A percentile compares a stretch with the other conserved stretches of the same genome.
phyloP scores from a whole-genome alignment of 371 early-diverging fungal genomes.

The Umbelopsis sp. region DNA sequence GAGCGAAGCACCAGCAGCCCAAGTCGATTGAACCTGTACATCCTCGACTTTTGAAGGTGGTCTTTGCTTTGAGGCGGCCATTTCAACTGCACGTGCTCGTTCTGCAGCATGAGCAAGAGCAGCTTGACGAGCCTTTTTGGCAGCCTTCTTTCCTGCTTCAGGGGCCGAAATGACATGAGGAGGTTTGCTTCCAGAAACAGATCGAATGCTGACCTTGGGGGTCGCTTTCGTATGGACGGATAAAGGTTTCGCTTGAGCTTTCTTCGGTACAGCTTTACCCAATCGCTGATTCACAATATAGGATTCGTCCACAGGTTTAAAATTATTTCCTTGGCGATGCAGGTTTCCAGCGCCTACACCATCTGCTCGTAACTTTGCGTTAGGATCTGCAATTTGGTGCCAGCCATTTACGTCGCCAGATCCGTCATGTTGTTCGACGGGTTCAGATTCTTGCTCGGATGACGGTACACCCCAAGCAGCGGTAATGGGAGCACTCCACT shows the following conservation, averaged over 20 bases:
- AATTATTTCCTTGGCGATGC: constrained; percentile 50
- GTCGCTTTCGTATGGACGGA: background rate
- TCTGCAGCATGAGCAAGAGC: background rate
- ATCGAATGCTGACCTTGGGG: constrained; percentile 3
- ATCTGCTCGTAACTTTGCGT: constrained; percentile 35
- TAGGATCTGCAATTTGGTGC: constrained; percentile 46
- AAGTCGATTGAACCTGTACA: background rate
- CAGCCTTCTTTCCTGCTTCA: constrained; percentile 1
- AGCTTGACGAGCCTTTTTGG: constrained; percentile 1
- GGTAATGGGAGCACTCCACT: constrained; percentile 5
- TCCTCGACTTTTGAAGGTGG: background rate
- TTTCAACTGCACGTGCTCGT: constrained; percentile 8
- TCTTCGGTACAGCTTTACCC: constrained; percentile 23
- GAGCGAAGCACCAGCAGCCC: constrained; percentile 18
- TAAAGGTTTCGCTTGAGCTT: background rate
- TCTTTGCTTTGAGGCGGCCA: background rate
- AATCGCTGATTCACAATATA: constrained; percentile 44
- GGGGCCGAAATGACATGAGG: background rate
- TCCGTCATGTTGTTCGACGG: background rate
- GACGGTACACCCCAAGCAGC: background rate
- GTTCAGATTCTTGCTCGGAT: background rate
- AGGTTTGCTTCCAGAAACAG: constrained; percentile 3
- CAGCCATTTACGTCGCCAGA: constrained; percentile 24
- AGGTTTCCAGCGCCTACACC: constrained; percentile 51
- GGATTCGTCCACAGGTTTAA: constrained; percentile 49